These are phyloP conservation scores for Vachellia collinsii DNA, from an alignment of 306 rosid genomes.

Conservation along the genomic window DNA sequence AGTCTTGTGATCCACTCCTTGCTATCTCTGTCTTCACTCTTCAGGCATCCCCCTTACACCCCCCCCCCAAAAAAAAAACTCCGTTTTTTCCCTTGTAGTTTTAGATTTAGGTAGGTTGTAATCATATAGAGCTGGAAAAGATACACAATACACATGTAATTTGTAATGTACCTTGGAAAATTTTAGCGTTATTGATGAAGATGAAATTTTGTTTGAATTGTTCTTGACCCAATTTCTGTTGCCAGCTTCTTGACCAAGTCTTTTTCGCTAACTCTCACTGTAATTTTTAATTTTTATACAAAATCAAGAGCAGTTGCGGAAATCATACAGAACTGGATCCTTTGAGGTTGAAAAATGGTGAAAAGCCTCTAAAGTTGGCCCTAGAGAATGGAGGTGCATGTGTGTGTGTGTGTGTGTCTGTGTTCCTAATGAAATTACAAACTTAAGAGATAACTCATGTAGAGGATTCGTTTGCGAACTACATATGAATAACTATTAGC, in stretches of 20 bases:
- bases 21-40: background rate
- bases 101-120: constrained; percentile 1
- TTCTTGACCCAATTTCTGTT: background rate
- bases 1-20: background rate
- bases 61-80: too few species aligned
- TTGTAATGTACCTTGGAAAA: background rate
- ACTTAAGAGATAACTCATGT: background rate
- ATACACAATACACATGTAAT: constrained; percentile 13
- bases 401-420: rapidly evolving
- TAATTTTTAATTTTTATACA: background rate
- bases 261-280: background rate
- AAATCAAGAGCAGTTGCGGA: background rate
- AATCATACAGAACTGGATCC: background rate
- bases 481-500: background rate
- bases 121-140: constrained; percentile 13
- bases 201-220: background rate
- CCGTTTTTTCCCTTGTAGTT: too few species aligned
- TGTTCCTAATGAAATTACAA: background rate
- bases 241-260: background rate
- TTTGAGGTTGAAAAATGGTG: background rate
- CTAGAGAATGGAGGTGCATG: background rate
- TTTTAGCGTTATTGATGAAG: background rate
- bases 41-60: background rate
- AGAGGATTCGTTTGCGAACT: background rate
- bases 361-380: background rate